Percentiles rank a stretch among this genome's conserved stretches.
phyloP scores from a whole-genome alignment of 768 basidiomycete species.

The Pulveroboletus sp. region DNA sequence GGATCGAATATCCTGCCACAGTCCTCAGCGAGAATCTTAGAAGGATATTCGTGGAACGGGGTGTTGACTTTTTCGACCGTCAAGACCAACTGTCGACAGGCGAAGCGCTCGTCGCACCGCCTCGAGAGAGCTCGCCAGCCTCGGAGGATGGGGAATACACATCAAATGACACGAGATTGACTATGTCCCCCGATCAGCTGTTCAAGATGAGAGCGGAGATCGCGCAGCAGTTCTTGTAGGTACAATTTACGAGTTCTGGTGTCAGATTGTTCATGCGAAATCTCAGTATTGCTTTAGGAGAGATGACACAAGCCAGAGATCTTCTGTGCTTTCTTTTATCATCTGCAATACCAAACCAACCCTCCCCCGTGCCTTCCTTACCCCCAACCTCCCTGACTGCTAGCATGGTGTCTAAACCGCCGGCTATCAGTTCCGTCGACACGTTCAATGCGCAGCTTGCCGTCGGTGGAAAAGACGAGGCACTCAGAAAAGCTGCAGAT shows the following conservation, averaged over 20 bases:
- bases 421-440: constrained; percentile 60
- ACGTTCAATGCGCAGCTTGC: constrained; percentile 68
- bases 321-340: constrained; percentile 57
- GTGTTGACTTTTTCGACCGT: constrained; percentile 68
- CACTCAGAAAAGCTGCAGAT: constrained; percentile 66
- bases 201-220: constrained; percentile 70
- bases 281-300: constrained; percentile 65
- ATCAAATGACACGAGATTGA: constrained; percentile 28
- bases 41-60: constrained; percentile 70
- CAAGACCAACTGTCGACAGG: constrained; percentile 27
- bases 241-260: constrained; percentile 10
- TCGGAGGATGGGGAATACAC: constrained; percentile 29
- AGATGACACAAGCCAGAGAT: constrained; percentile 74
- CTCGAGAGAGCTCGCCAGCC: constrained; percentile 22
- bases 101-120: constrained; percentile 22
- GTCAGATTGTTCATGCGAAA: constrained; percentile 12
- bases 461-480: constrained; percentile 77
- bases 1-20: constrained; percentile 52
- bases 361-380: constrained; percentile 24
- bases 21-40: constrained; percentile 60
- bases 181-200: constrained; percentile 72
- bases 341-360: constrained; percentile 34
- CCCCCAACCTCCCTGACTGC: constrained; percentile 46
- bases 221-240: constrained; percentile 68
- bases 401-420: constrained; percentile 60